Percentiles rank a stretch among this genome's conserved stretches.
Conservation (phyloP, 139 green algal species). For the Picochlorum sp. region DNA sequence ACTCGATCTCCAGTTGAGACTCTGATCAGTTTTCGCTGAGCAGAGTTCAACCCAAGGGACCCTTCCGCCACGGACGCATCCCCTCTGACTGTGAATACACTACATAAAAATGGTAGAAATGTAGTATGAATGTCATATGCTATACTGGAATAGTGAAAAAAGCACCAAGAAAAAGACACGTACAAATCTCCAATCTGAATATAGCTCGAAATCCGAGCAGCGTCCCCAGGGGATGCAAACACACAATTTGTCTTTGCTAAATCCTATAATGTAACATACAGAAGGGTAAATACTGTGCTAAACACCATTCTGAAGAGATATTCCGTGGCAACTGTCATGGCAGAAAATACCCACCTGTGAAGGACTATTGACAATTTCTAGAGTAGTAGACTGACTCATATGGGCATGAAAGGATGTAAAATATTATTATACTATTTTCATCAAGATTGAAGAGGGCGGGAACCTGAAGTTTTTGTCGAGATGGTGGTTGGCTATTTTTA, state of each 20-base stretch:
- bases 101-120: neutral
- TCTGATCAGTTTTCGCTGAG: constrained; percentile 67
- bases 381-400: too few species aligned
- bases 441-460: too few species aligned
- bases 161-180: neutral
- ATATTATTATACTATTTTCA: too few species aligned
- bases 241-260: constrained; percentile 63
- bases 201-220: constrained; percentile 9
- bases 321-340: too few species aligned
- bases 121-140: neutral
- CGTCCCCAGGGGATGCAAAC: constrained; percentile 49
- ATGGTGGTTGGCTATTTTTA: too few species aligned
- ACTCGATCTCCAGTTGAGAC: constrained; percentile 55
- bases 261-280: constrained; percentile 21
- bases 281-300: neutral
- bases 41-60: constrained; percentile 67
- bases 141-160: neutral
- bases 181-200: constrained; percentile 9
- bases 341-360: constrained; percentile 13
- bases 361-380: constrained; percentile 26
- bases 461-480: too few species aligned
- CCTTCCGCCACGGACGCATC: constrained; percentile 47
- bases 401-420: too few species aligned
- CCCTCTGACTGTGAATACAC: constrained; percentile 14
- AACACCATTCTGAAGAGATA: too few species aligned